Percentiles rank a stretch among this genome's conserved stretches.
phyloP scores from a whole-genome alignment of 2,329 filamentous ascomycete species.

The Pezicula rhizophila region DNA sequence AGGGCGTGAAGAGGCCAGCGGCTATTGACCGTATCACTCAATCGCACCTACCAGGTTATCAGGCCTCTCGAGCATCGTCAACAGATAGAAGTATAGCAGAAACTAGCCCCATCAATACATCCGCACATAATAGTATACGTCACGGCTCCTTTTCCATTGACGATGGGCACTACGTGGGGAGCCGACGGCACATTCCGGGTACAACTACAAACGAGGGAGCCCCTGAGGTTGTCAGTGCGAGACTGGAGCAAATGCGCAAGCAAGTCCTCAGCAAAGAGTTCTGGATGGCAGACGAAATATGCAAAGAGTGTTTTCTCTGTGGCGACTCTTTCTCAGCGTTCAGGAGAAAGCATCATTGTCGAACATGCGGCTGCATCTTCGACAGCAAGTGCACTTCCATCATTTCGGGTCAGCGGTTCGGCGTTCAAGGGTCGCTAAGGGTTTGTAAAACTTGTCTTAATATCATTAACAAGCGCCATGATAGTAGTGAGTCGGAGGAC shows the following conservation, averaged over 20 bases:
- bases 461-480: conserved; percentile 85
- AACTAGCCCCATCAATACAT: conserved; percentile 50
- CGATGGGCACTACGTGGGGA: conserved; percentile 30
- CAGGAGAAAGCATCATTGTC: conserved; percentile 91
- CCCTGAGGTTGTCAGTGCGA: conserved; percentile 52
- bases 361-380: conserved; percentile 96
- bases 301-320: conserved; percentile 93
- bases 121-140: conserved; percentile 51
- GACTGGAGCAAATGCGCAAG: conserved; percentile 68
- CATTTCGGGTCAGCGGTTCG: conserved; percentile 83
- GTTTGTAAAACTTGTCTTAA: conserved; percentile 90
- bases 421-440: conserved; percentile 74
- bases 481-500: conserved; percentile 81
- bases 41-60: conserved; percentile 38
- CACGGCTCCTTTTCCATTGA: conserved; percentile 50
- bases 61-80: conserved; percentile 51
- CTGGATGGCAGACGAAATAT: conserved; percentile 99
- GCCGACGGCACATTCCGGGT: conserved; percentile 45
- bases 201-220: conserved; percentile 51
- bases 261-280: conserved; percentile 92
- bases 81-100: conserved; percentile 51
- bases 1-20: conserved; percentile 27
- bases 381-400: conserved; percentile 92
- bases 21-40: conserved; percentile 34
- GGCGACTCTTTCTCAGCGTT: conserved; percentile 89